Conservation (phyloP, 192 early-diverging fungal species). For the Coemansia sp. region DNA sequence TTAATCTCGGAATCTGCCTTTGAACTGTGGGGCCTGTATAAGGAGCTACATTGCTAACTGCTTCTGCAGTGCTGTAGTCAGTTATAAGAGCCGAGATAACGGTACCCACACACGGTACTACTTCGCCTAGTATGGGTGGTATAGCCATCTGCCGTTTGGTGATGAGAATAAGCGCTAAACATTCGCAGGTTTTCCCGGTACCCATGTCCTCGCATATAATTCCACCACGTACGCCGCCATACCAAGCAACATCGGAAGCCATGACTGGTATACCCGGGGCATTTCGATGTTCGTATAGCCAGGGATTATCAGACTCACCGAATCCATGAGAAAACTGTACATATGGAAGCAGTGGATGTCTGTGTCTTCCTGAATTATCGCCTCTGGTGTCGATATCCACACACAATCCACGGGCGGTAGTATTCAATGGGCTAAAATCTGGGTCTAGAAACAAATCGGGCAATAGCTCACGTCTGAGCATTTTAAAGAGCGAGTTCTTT, state of each 20-base stretch:
- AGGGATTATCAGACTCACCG: constrained; percentile 26
- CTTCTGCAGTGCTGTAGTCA: constrained; percentile 5
- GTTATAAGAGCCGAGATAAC: constrained; percentile 29
- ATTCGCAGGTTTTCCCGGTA: constrained; percentile 78
- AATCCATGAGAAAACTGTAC: constrained; percentile 41
- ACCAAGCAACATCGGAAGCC: constrained; percentile 40
- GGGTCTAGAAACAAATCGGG: constrained; percentile 60
- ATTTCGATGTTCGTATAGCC: constrained; percentile 24
- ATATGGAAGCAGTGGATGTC: constrained; percentile 38
- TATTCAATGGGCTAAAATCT: constrained; percentile 29
- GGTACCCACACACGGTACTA: constrained; percentile 40
- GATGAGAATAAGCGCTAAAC: constrained; percentile 62
- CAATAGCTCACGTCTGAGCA: constrained; percentile 65
- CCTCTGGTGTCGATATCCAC: not conserved
- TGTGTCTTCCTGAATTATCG: not conserved
- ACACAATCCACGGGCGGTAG: constrained; percentile 28
- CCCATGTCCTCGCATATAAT: constrained; percentile 91
- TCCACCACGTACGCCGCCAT: constrained; percentile 56
- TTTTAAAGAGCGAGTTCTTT: constrained; percentile 69
- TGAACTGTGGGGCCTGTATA: not conserved
- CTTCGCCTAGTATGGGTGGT: constrained; percentile 38
- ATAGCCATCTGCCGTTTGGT: constrained; percentile 60
- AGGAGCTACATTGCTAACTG: not conserved
- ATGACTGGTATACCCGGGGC: constrained; percentile 31
- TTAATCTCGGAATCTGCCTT: constrained; percentile 31